Evolutionary conservation across 768 basidiomycete genomes (phyloP).

Genomic region (Tulasnella sp.): DNA sequence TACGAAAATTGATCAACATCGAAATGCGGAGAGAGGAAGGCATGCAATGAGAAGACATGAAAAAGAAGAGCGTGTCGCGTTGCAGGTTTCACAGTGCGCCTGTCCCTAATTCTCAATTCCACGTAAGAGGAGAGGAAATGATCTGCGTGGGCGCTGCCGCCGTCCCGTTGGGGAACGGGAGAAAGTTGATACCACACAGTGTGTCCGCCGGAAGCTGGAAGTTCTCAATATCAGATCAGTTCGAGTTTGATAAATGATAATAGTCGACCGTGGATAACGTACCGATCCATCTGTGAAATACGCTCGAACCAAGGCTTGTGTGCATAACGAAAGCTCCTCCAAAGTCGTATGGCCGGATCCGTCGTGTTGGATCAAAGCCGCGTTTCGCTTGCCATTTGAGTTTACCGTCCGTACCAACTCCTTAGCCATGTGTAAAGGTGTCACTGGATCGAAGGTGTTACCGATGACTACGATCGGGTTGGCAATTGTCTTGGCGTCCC

Average conservation of each 20-base stretch:
- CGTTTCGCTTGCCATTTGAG: not conserved
- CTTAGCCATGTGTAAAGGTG: constrained; percentile 1
- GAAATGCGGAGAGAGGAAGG: no score
- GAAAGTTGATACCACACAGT: not conserved
- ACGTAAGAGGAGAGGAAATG: no score
- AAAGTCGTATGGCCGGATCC: constrained; percentile 14
- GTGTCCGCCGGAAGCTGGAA: not conserved
- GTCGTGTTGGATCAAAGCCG: constrained; percentile 9
- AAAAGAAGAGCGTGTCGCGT: no score
- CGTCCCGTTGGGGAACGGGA: not conserved
- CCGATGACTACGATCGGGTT: constrained; percentile 16
- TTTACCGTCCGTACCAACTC: not conserved
- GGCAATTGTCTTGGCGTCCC: not conserved
- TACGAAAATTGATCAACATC: no score
- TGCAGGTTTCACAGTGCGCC: no score
- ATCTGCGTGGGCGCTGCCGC: no score
- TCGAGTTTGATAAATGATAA: no score
- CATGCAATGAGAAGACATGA: no score
- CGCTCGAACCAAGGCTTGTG: not conserved
- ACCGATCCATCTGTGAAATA: constrained; percentile 10
- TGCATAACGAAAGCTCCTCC: constrained; percentile 12
- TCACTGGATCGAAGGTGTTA: constrained; percentile 6
- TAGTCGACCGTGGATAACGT: not conserved
- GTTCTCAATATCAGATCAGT: no score
- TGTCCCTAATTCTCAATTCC: no score